phyloP scores from a whole-genome alignment of 306 rosid species.

The Canavalia gladiata region DNA sequence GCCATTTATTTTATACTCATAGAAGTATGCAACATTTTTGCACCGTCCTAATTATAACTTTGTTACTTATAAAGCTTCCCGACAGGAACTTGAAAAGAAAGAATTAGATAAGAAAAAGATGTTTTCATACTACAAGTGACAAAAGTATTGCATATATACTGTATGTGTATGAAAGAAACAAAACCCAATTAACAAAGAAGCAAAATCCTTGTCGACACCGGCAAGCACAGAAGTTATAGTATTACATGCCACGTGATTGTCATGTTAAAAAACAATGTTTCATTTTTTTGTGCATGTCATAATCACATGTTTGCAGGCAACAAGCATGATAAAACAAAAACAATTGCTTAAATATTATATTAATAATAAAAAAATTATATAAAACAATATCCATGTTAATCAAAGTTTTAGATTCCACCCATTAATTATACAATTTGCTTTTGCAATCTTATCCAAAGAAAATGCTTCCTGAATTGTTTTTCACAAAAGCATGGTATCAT shows the following conservation, averaged over 20 bases:
- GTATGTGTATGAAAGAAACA: background rate
- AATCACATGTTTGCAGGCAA: background rate
- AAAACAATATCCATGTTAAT: slow-evolving; percentile 1
- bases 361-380: background rate
- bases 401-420: slow-evolving; percentile 41
- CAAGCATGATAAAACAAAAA: background rate
- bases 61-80: slow-evolving; percentile 22
- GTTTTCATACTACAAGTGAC: slow-evolving; percentile 37
- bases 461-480: background rate
- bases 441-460: slow-evolving; percentile 36
- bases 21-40: slow-evolving; percentile 1
- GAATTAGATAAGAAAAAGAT: background rate
- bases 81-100: background rate
- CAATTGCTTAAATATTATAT: background rate
- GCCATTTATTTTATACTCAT: slow-evolving; percentile 16
- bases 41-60: slow-evolving; percentile 41
- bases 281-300: slow-evolving; percentile 29
- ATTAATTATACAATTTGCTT: background rate
- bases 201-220: slow-evolving; percentile 13
- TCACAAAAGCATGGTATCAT: background rate
- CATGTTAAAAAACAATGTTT: background rate
- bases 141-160: background rate
- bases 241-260: slow-evolving; percentile 40
- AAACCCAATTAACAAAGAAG: background rate
- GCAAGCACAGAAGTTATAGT: slow-evolving; percentile 11